These are phyloP conservation scores for Rhododendron kiyosumense DNA, from an alignment of 148 eudicot species.

Conservation along the genomic window DNA sequence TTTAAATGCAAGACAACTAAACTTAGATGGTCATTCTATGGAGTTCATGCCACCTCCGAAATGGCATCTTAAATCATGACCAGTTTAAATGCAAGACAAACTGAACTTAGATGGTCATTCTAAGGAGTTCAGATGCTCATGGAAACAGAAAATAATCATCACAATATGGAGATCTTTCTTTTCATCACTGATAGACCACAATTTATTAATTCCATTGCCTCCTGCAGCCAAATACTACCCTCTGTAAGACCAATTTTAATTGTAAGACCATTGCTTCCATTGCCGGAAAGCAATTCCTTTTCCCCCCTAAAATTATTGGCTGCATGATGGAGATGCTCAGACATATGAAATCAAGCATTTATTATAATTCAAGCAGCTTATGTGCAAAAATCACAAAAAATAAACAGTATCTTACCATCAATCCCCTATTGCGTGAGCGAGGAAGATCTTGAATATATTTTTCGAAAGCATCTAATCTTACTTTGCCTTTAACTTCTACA, in stretches of 20 bases:
- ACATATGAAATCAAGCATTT: not conserved
- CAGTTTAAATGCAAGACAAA: not conserved
- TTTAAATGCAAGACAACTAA: not conserved
- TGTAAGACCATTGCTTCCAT: not conserved
- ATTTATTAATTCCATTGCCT: not conserved
- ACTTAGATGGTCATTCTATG: not conserved
- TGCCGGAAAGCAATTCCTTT: not conserved
- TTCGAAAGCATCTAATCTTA: conserved; percentile 74
- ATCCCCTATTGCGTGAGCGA: conserved; percentile 71
- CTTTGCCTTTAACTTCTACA: conserved; percentile 82
- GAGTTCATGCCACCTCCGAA: not conserved
- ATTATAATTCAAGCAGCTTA: not conserved
- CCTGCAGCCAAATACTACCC: not conserved
- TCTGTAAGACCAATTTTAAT: not conserved
- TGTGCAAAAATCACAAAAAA: not conserved
- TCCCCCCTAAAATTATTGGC: not conserved
- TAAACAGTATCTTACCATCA: conserved; percentile 59
- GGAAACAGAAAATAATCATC: not conserved
- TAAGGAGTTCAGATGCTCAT: not conserved
- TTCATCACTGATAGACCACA: not conserved
- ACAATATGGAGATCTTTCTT: not conserved
- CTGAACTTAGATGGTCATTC: not conserved
- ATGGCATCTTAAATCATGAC: not conserved
- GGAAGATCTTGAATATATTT: conserved; percentile 88
- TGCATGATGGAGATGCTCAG: not conserved